Evolutionary conservation across 768 basidiomycete genomes (phyloP).

Genomic region (Inosperma sp.): DNA sequence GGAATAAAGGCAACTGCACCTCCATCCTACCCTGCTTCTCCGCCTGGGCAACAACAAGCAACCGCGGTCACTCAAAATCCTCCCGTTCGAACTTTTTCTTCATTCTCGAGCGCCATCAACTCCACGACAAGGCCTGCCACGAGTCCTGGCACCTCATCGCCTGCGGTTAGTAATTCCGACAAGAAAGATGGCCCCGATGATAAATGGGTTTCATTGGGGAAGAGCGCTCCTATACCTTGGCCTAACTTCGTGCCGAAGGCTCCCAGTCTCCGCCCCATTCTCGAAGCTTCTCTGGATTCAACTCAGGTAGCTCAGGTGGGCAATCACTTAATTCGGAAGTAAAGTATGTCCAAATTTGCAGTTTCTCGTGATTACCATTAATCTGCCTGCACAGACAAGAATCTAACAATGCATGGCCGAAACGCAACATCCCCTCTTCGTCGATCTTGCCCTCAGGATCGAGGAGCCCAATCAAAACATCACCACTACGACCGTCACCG

Average conservation of each 20-base stretch:
- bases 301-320: conserved; percentile 27
- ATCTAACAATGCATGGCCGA: not conserved
- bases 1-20: conserved; percentile 5
- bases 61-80: too few relatives aligned
- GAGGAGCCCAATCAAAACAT: conserved; percentile 21
- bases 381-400: not conserved
- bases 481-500: conserved; percentile 40
- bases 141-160: not conserved
- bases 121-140: too few relatives aligned
- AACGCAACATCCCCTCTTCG: conserved; percentile 19
- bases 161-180: not conserved
- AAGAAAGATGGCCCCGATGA: not conserved
- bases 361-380: not conserved
- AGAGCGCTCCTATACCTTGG: conserved; percentile 46
- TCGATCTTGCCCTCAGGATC: conserved; percentile 4
- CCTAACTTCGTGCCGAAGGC: conserved; percentile 62
- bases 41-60: not conserved
- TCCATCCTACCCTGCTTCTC: not conserved
- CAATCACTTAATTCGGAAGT: conserved; percentile 24
- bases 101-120: too few relatives aligned
- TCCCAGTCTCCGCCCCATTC: conserved; percentile 58
- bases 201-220: too few relatives aligned
- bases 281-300: conserved; percentile 74
- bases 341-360: conserved; percentile 24
- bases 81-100: too few relatives aligned